Percentiles rank a stretch among this genome's conserved stretches.
These are phyloP conservation scores for Ogataea polymorpha DNA, from an alignment of 805 yeast species.

Conservation along the genomic window DNA sequence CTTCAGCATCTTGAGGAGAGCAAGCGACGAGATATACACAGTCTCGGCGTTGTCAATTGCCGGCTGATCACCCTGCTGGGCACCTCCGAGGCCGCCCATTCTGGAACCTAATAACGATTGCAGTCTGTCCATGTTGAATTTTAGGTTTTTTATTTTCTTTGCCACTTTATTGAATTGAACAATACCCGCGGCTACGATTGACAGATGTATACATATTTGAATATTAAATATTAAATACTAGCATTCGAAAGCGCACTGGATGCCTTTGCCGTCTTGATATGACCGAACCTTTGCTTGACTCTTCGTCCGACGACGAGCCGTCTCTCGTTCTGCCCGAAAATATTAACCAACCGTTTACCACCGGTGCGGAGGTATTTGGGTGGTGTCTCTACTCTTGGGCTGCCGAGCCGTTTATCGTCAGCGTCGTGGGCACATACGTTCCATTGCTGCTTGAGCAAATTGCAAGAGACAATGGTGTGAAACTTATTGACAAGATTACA, in stretches of 20 bases:
- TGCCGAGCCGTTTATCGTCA: conserved; percentile 76
- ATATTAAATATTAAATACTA: neutral
- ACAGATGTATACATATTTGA: neutral
- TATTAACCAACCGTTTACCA: conserved; percentile 26
- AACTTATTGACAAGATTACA: conserved; percentile 51
- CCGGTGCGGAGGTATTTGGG: conserved; percentile 49
- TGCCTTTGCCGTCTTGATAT: neutral
- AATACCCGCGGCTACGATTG: conserved; percentile 1
- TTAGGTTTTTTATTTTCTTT: conserved; percentile 6
- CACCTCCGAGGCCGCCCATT: conserved; percentile 33
- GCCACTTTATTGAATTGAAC: conserved; percentile 3
- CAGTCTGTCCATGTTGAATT: conserved; percentile 29
- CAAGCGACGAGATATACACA: conserved; percentile 92
- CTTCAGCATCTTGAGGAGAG: conserved; percentile 91
- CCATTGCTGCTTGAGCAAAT: conserved; percentile 69
- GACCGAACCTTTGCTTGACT: conserved; percentile 1
- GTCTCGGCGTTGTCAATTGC: conserved; percentile 95
- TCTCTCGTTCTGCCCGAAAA: neutral
- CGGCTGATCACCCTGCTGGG: conserved; percentile 56
- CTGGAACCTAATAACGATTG: conserved; percentile 34
- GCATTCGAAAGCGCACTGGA: neutral
- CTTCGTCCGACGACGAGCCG: neutral
- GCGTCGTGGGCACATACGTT: conserved; percentile 75
- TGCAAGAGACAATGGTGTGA: conserved; percentile 71
- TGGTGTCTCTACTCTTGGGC: conserved; percentile 75